Evolutionary conservation across 345 rosid genomes (phyloP).

Genomic region (Jatropha curcas): DNA sequence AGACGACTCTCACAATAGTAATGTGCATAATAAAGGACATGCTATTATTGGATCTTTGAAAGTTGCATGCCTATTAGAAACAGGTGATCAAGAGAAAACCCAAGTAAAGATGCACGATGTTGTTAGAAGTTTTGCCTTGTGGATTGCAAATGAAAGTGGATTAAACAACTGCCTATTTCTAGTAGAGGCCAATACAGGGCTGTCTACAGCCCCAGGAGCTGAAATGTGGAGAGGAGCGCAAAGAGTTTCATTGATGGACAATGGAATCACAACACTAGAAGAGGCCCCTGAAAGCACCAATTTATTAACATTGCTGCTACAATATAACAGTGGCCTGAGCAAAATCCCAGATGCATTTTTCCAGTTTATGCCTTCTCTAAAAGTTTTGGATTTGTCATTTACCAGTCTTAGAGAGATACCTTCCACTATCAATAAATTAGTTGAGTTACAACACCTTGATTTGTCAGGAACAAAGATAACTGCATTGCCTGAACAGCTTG

Average conservation of each 20-base stretch:
- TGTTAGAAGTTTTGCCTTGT: constrained; percentile 23
- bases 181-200: constrained; percentile 15
- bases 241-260: constrained; percentile 44
- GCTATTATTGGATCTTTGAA: constrained; percentile 31
- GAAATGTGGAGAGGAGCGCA: constrained; percentile 30
- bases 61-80: constrained; percentile 27
- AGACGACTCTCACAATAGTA: constrained; percentile 17
- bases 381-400: constrained; percentile 31
- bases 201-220: constrained; percentile 18
- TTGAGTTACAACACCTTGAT: constrained; percentile 40
- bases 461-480: constrained; percentile 49
- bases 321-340: constrained; percentile 18
- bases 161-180: not conserved
- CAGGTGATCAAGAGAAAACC: not conserved
- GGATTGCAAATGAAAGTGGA: constrained; percentile 20
- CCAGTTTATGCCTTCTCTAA: constrained; percentile 40
- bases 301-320: constrained; percentile 28
- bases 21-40: constrained; percentile 34
- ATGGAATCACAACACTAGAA: constrained; percentile 38
- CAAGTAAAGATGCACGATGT: constrained; percentile 34
- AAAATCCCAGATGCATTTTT: constrained; percentile 23
- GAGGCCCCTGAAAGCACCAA: constrained; percentile 33
- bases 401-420: constrained; percentile 50
- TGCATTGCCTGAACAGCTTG: constrained; percentile 41
- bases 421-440: constrained; percentile 33